These are phyloP conservation scores for Uromyces viciae-fabae DNA, from an alignment of 1,284 basidiomycete genomes.

Conservation along the genomic window DNA sequence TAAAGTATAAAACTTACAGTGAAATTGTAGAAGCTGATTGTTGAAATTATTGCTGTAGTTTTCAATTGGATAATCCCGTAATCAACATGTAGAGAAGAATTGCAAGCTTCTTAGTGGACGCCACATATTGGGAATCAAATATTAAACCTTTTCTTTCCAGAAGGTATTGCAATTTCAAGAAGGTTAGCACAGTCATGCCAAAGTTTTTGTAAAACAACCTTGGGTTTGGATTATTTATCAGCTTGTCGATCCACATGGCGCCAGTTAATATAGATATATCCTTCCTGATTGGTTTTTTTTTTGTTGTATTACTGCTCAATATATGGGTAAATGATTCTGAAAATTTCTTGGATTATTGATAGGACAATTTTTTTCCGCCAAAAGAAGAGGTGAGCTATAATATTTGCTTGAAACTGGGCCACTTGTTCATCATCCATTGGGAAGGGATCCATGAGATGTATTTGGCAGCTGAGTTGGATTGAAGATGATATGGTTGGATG, in stretches of 20 bases:
- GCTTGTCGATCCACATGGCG: background rate
- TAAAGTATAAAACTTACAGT: too few species aligned
- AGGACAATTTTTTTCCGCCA: too few species aligned
- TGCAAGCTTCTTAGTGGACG: background rate
- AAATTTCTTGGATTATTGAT: too few species aligned
- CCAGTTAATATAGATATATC: background rate
- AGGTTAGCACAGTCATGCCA: background rate
- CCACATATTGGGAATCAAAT: background rate
- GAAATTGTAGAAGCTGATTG: background rate
- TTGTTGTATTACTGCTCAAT: too few species aligned
- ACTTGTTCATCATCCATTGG: too few species aligned
- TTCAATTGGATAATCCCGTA: background rate
- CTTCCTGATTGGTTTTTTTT: background rate
- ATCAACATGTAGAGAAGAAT: conserved; percentile 10
- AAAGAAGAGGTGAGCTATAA: too few species aligned
- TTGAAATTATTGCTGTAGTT: conserved; percentile 3
- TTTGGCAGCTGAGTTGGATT: too few species aligned
- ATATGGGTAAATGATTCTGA: too few species aligned
- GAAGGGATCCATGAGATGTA: too few species aligned
- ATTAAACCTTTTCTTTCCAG: background rate
- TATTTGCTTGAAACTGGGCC: too few species aligned
- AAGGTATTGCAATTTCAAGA: background rate
- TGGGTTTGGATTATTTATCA: background rate
- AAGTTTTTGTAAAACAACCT: background rate
- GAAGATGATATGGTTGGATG: too few species aligned